These are phyloP conservation scores for Artomyces pyxidatus DNA, from an alignment of 768 basidiomycete species.

Conservation along the genomic window DNA sequence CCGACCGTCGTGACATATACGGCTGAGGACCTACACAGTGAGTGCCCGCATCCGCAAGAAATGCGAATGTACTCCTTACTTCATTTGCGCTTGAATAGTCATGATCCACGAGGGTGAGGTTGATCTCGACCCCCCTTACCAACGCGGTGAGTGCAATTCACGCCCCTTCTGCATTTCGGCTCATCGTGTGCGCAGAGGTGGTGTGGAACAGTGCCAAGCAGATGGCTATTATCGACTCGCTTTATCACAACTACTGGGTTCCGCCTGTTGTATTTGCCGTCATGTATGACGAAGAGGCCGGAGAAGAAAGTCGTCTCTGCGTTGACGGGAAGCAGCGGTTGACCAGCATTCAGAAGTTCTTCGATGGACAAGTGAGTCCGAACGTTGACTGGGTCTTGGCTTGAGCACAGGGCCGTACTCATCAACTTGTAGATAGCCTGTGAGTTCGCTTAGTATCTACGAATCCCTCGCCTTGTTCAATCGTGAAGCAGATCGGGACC, in stretches of 20 bases:
- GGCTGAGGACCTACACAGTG: constrained; percentile 18
- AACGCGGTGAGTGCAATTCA: constrained; percentile 44
- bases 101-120: constrained; percentile 63
- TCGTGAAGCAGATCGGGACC: constrained; percentile 42
- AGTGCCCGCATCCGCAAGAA: not conserved
- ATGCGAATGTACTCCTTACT: not conserved
- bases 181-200: constrained; percentile 37
- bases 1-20: constrained; percentile 18
- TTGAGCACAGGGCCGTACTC: no score
- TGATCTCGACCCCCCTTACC: constrained; percentile 64
- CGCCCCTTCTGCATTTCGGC: not conserved
- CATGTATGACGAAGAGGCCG: constrained; percentile 24
- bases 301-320: constrained; percentile 39
- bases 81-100: constrained; percentile 25
- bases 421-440: constrained; percentile 45
- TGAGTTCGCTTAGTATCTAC: constrained; percentile 22
- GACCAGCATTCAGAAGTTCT: constrained; percentile 68
- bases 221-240: constrained; percentile 65
- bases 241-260: constrained; percentile 72
- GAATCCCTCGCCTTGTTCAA: constrained; percentile 17
- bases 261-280: constrained; percentile 72
- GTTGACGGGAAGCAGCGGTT: constrained; percentile 79
- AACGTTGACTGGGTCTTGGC: no score
- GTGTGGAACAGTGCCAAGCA: constrained; percentile 77
- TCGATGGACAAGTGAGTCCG: constrained; percentile 57